Evolutionary conservation across 352 stramenopile genomes (phyloP).

Genomic region (Pythium monospermum): DNA sequence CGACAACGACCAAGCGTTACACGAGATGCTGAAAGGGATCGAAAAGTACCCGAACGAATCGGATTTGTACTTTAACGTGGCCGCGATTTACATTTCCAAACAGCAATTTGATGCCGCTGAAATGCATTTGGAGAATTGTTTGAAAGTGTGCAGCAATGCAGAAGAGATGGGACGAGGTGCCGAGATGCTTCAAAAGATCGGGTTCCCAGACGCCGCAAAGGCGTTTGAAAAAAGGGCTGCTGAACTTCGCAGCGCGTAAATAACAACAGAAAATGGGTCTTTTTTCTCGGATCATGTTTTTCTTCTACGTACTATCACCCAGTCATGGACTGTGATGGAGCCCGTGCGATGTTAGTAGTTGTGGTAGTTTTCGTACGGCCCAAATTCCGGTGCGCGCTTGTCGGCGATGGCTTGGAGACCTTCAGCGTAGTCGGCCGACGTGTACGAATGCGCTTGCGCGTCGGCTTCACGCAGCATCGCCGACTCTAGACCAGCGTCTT

Average conservation of each 20-base stretch:
- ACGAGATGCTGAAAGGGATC: background rate
- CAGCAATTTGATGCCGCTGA: background rate
- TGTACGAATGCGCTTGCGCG: slow-evolving; percentile 78
- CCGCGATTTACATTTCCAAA: background rate
- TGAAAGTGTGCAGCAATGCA: background rate
- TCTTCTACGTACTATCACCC: background rate
- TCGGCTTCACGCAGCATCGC: slow-evolving; percentile 73
- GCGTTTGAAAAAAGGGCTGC: too few relatives aligned
- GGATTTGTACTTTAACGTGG: background rate
- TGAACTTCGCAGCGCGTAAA: too few relatives aligned
- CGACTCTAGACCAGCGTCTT: slow-evolving; percentile 58
- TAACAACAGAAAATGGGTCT: too few relatives aligned
- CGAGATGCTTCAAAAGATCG: background rate
- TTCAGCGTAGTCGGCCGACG: slow-evolving; percentile 68
- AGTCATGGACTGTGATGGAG: too few relatives aligned
- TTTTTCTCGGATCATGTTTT: too few relatives aligned
- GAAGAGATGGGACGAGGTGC: background rate
- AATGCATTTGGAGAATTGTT: background rate
- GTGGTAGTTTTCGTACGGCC: slow-evolving; percentile 35
- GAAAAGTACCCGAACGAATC: background rate
- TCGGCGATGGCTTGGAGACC: slow-evolving; percentile 69
- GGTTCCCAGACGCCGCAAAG: too few relatives aligned
- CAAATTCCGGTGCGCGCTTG: slow-evolving; percentile 61
- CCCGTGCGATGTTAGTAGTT: too few relatives aligned
- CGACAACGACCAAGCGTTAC: background rate